These are phyloP conservation scores for Chenopodium album DNA, from an alignment of 148 eudicot species.

Conservation along the genomic window DNA sequence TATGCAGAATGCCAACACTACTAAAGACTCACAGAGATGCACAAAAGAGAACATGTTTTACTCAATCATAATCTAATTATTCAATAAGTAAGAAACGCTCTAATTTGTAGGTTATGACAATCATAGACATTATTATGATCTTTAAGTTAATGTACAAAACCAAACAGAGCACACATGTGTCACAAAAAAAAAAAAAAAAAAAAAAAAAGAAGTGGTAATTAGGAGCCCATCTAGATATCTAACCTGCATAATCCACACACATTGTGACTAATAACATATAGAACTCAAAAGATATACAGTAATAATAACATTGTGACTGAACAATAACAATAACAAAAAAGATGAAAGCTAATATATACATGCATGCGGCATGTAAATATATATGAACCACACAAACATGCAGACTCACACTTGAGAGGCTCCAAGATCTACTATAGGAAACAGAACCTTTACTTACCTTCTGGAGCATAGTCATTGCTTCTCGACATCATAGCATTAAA, in stretches of 20 bases:
- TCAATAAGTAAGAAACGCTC: background rate
- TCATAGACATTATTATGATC: background rate
- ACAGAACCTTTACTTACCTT: slow-evolving; percentile 47
- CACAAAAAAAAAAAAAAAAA: too few relatives aligned
- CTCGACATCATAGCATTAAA: slow-evolving; percentile 94
- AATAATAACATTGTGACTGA: too few relatives aligned
- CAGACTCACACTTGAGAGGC: background rate
- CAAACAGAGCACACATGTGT: background rate
- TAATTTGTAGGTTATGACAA: background rate
- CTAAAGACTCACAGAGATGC: background rate
- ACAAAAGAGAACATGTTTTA: background rate
- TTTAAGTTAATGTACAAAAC: background rate
- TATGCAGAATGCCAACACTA: background rate
- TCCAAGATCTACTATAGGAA: background rate
- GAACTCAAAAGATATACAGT: background rate
- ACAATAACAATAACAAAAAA: too few relatives aligned
- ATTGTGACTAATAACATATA: background rate
- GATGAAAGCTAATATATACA: too few relatives aligned
- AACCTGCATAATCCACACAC: too few relatives aligned
- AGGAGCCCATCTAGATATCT: background rate
- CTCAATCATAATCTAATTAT: background rate
- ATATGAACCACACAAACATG: background rate
- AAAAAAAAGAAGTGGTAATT: too few relatives aligned
- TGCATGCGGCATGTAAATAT: background rate
- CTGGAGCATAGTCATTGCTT: slow-evolving; percentile 79